A percentile compares a stretch with the other conserved stretches of the same genome.
phyloP scores from a whole-genome alignment of 768 basidiomycete species.

The Boletus vermiculosoides region DNA sequence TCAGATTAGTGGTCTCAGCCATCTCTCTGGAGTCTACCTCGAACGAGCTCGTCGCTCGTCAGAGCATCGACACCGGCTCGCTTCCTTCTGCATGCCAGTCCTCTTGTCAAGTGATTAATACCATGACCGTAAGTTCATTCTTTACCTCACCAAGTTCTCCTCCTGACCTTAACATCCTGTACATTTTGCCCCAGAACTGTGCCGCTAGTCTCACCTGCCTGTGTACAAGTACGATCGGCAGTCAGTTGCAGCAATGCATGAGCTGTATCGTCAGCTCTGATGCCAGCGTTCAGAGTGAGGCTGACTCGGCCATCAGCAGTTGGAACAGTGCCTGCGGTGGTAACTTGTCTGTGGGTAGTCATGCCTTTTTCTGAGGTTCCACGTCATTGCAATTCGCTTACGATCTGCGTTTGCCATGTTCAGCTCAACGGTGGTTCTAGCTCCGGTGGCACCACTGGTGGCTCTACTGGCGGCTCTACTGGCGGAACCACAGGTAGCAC shows the following conservation, averaged over 20 bases:
- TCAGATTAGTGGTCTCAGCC: not conserved
- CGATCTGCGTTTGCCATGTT: not conserved
- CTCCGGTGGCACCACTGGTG: not conserved
- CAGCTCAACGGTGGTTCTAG: slow-evolving; percentile 15
- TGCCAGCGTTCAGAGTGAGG: not conserved
- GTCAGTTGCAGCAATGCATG: slow-evolving; percentile 19
- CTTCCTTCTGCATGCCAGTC: slow-evolving; percentile 23
- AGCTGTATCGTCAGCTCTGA: slow-evolving; percentile 13
- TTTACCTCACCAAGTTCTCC: not conserved
- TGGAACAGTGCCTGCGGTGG: slow-evolving; percentile 22
- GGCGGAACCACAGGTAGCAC: not conserved
- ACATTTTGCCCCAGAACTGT: slow-evolving; percentile 10
- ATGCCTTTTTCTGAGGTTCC: too few species aligned
- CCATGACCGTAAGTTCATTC: slow-evolving; percentile 16
- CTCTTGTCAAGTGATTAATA: slow-evolving; percentile 20
- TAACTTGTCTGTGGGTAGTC: slow-evolving; percentile 17
- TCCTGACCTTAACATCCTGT: not conserved
- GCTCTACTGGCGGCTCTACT: not conserved
- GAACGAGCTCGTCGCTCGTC: slow-evolving; percentile 21
- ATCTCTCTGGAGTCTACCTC: not conserved
- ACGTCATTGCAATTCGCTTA: not conserved
- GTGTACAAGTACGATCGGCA: slow-evolving; percentile 13
- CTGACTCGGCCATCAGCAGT: slow-evolving; percentile 7
- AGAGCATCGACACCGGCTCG: slow-evolving; percentile 4
- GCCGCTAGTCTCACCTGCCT: slow-evolving; percentile 1